These are phyloP conservation scores for Ustanciosporium gigantosporum DNA, from an alignment of 1,284 basidiomycete genomes.

Conservation along the genomic window DNA sequence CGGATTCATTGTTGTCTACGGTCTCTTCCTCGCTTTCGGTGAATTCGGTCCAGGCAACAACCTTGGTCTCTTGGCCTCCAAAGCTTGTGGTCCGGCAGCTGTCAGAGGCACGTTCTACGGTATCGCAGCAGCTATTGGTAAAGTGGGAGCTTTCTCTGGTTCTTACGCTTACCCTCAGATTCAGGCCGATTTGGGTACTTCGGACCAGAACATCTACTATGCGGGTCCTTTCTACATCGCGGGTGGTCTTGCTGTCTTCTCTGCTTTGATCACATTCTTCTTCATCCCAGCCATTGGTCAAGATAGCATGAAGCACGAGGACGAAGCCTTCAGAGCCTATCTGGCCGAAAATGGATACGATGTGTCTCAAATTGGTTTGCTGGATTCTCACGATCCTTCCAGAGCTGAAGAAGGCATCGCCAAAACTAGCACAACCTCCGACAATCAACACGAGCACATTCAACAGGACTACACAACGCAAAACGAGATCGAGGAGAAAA, in stretches of 20 bases:
- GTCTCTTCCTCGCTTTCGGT: conserved; percentile 84
- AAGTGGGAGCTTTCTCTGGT: conserved; percentile 63
- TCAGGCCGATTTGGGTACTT: conserved; percentile 25
- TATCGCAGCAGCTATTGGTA: conserved; percentile 77
- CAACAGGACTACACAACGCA: too few species aligned
- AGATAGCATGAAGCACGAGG: conserved; percentile 80
- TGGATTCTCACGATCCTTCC: conserved; percentile 11
- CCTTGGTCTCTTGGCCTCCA: conserved; percentile 51
- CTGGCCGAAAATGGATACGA: conserved; percentile 52
- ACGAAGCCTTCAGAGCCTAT: conserved; percentile 66
- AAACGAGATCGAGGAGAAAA: too few species aligned
- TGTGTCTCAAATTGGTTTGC: conserved; percentile 43
- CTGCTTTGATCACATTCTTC: conserved; percentile 73
- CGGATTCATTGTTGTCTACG: conserved; percentile 71
- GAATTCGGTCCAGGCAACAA: conserved; percentile 68
- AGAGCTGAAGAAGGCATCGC: conserved; percentile 20
- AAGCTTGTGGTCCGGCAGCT: conserved; percentile 43
- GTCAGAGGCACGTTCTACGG: conserved; percentile 55
- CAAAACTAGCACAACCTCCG: conserved; percentile 10
- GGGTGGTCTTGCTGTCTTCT: conserved; percentile 73
- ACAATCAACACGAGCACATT: too few species aligned
- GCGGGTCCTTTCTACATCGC: conserved; percentile 62
- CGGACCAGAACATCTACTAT: conserved; percentile 27
- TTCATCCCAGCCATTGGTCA: conserved; percentile 75
- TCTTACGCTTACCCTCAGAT: conserved; percentile 48